Evolutionary conservation across 2,329 filamentous ascomycete genomes (phyloP).

Genomic region (Aspergillus costaricaensis): DNA sequence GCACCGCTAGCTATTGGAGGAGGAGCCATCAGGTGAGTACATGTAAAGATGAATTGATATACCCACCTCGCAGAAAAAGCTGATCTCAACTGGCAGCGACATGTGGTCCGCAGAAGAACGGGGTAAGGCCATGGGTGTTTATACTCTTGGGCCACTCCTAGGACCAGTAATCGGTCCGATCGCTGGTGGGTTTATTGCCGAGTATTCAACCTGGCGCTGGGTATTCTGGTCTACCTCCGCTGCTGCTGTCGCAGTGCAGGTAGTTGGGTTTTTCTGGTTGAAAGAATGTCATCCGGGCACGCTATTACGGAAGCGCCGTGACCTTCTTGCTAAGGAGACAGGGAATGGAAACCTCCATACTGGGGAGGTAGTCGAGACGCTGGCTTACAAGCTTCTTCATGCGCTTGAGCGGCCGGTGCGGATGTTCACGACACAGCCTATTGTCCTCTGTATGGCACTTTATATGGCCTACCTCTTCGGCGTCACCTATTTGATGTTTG

Average conservation of each 20-base stretch:
- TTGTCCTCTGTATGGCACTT: slow-evolving; percentile 57
- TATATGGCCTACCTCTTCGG: slow-evolving; percentile 63
- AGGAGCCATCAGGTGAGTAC: too few species aligned
- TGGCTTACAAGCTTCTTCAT: slow-evolving; percentile 1
- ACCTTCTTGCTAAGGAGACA: slow-evolving; percentile 45
- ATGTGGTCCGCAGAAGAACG: slow-evolving; percentile 63
- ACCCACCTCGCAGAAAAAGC: too few species aligned
- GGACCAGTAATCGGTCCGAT: slow-evolving; percentile 68
- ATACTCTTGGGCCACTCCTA: slow-evolving; percentile 63
- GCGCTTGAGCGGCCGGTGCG: slow-evolving; percentile 58
- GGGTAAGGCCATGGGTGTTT: slow-evolving; percentile 63
- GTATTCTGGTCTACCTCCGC: slow-evolving; percentile 69
- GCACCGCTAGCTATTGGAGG: too few species aligned
- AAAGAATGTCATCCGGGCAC: slow-evolving; percentile 67
- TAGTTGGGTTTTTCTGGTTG: slow-evolving; percentile 61
- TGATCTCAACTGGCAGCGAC: slow-evolving; percentile 48
- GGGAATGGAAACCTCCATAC: slow-evolving; percentile 40
- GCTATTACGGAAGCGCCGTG: slow-evolving; percentile 59
- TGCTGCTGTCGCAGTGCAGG: slow-evolving; percentile 60
- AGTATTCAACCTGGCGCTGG: slow-evolving; percentile 70
- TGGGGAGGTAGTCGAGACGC: slow-evolving; percentile 19
- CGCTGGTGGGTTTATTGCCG: slow-evolving; percentile 64
- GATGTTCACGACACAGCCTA: slow-evolving; percentile 60
- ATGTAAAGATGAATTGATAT: too few species aligned
- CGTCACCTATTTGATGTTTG: slow-evolving; percentile 32